phyloP scores from a whole-genome alignment of 73 alveolate species.

The Effrenium voratum region DNA sequence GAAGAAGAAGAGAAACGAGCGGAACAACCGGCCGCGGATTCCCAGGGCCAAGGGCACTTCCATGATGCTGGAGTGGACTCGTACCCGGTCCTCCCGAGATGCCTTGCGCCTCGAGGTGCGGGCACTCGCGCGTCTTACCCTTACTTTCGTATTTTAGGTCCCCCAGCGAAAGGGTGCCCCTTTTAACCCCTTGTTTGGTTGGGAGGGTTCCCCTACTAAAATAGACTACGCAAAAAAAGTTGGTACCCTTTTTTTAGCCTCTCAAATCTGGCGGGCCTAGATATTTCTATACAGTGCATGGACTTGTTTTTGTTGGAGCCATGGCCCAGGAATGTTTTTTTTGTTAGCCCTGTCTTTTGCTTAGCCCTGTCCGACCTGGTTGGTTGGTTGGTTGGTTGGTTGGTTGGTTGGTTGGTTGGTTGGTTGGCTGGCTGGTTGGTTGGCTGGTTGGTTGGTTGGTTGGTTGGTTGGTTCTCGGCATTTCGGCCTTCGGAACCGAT shows the following conservation, averaged over 20 bases:
- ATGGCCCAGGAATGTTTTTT: background rate
- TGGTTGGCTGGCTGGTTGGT: too few relatives aligned
- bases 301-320: background rate
- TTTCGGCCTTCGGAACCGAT: too few relatives aligned
- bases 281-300: too few relatives aligned
- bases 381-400: background rate
- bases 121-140: background rate
- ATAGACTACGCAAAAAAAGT: too few relatives aligned
- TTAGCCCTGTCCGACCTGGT: background rate
- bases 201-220: too few relatives aligned
- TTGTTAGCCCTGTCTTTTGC: background rate
- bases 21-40: background rate
- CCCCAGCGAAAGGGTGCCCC: too few relatives aligned
- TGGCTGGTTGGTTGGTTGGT: too few relatives aligned
- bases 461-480: too few relatives aligned
- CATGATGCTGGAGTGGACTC: conserved; percentile 75
- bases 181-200: too few relatives aligned
- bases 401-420: background rate
- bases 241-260: background rate
- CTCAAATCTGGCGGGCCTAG: background rate
- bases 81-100: conserved; percentile 47
- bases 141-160: too few relatives aligned
- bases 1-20: background rate
- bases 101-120: conserved; percentile 57
- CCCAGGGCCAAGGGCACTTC: conserved; percentile 45